These are phyloP conservation scores for Ceratocystis papillata DNA, from an alignment of 2,329 filamentous ascomycete genomes.

Conservation along the genomic window DNA sequence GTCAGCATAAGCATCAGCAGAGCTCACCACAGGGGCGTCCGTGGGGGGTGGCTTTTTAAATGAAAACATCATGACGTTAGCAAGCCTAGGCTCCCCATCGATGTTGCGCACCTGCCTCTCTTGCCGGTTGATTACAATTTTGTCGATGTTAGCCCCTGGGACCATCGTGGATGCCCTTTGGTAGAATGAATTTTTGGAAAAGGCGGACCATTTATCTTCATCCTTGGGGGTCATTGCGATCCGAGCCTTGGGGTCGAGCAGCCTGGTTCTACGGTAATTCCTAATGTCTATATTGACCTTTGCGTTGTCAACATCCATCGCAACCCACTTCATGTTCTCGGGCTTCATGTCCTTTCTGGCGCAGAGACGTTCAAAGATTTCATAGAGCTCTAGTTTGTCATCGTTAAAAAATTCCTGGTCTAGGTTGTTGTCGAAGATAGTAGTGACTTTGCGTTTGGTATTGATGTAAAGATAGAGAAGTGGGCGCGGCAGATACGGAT, in stretches of 20 bases:
- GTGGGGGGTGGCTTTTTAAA: too few relatives aligned
- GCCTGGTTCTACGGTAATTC: neutral
- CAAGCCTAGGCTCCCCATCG: too few relatives aligned
- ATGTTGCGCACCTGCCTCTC: too few relatives aligned
- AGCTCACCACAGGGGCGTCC: too few relatives aligned
- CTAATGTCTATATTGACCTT: neutral
- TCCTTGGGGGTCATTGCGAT: neutral
- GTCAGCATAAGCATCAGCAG: too few relatives aligned
- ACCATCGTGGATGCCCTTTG: neutral
- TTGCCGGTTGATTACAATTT: neutral
- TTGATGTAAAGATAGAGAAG: neutral
- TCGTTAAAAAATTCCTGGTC: fast-evolving
- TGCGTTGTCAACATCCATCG: neutral
- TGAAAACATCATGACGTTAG: too few relatives aligned
- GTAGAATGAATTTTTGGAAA: neutral
- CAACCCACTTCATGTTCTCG: neutral
- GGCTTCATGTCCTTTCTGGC: neutral
- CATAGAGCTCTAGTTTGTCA: neutral
- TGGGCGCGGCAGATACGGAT: neutral
- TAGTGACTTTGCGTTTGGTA: neutral
- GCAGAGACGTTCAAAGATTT: neutral
- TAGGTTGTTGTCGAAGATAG: neutral
- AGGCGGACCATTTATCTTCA: neutral
- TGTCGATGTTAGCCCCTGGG: neutral
- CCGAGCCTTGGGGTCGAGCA: neutral